phyloP scores from a whole-genome alignment of 2,329 filamentous ascomycete genomes.

The Aspergillus clavatus region DNA sequence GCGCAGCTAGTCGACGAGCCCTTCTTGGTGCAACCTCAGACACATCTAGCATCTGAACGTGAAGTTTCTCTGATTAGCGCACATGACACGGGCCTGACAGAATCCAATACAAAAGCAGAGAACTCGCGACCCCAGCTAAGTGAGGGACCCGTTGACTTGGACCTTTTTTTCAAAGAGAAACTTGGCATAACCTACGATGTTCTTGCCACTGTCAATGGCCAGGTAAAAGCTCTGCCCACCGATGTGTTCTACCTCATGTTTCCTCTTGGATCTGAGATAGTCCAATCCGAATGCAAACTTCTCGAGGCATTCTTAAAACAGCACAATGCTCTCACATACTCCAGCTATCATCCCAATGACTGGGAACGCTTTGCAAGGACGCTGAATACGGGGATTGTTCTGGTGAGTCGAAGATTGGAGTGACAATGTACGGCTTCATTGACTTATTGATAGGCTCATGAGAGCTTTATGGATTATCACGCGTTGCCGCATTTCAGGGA shows the following conservation, averaged over 20 bases:
- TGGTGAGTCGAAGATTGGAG: conserved; percentile 27
- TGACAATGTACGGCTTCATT: not conserved
- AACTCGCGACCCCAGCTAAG: not conserved
- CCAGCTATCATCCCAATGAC: conserved; percentile 27
- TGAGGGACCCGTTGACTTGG: conserved; percentile 4
- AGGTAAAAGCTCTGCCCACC: conserved; percentile 12
- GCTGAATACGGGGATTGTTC: conserved; percentile 24
- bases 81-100: not conserved
- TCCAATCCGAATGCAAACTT: conserved; percentile 22
- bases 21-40: not conserved
- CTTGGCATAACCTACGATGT: conserved; percentile 27
- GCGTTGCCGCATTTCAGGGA: conserved; percentile 23
- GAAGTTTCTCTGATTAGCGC: not conserved
- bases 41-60: not conserved
- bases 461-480: conserved; percentile 29
- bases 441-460: conserved; percentile 31
- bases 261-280: conserved; percentile 18
- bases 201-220: conserved; percentile 20
- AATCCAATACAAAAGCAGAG: not conserved
- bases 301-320: conserved; percentile 23
- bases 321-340: conserved; percentile 24
- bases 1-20: not conserved
- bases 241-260: conserved; percentile 34
- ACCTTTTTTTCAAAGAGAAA: conserved; percentile 11
- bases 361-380: conserved; percentile 34